phyloP scores from a whole-genome alignment of 73 alveolate genomes.

The Symbiodinium pilosum region DNA sequence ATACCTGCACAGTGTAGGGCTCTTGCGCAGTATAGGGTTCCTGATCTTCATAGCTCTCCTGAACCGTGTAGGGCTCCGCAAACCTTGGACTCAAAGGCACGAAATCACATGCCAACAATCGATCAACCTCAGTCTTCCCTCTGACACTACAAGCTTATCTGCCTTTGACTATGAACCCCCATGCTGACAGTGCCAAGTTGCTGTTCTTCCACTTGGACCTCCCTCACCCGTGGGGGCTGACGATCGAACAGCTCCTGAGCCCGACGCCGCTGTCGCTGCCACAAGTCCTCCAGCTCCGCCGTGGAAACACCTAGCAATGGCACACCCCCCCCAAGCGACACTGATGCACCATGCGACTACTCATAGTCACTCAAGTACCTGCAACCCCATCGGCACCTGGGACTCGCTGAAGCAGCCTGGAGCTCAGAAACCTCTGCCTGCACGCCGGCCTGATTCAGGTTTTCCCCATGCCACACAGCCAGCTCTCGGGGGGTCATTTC shows the following conservation, averaged over 20 bases:
- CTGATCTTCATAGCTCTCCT: neutral
- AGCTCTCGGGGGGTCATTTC: neutral
- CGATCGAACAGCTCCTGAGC: conserved; percentile 28
- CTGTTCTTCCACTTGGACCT: conserved; percentile 7
- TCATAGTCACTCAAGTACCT: neutral
- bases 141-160: neutral
- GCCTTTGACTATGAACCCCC: neutral
- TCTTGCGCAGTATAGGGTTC: neutral
- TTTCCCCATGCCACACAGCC: neutral
- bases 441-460: neutral
- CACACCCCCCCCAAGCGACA: neutral
- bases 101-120: neutral
- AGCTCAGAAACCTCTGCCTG: conserved; percentile 8
- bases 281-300: neutral
- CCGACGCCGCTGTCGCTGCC: conserved; percentile 22
- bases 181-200: neutral
- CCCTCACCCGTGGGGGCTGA: conserved; percentile 18
- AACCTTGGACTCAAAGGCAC: neutral
- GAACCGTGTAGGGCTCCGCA: conserved; percentile 2
- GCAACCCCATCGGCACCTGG: neutral
- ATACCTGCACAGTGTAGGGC: neutral
- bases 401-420: neutral
- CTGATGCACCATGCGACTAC: neutral
- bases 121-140: neutral
- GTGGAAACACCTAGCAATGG: neutral